These are phyloP conservation scores for Sporothrix variecibatus DNA, from an alignment of 2,329 filamentous ascomycete species.

Conservation along the genomic window DNA sequence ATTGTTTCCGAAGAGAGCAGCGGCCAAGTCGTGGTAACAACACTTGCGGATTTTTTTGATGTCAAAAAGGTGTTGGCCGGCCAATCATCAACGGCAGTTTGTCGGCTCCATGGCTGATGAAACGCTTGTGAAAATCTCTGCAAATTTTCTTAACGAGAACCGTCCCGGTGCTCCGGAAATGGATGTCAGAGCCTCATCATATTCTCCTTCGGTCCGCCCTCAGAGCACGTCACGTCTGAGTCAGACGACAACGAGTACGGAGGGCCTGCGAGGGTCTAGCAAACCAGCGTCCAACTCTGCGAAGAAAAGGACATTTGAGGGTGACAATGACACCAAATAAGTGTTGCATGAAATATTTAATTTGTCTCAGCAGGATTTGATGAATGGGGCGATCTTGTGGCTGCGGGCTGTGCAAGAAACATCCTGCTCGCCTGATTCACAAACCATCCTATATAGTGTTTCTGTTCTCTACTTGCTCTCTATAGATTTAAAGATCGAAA, in stretches of 20 bases:
- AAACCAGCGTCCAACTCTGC: background rate
- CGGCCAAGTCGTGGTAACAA: constrained; percentile 46
- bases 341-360: constrained; percentile 1
- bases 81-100: constrained; percentile 40
- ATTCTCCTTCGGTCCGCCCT: background rate
- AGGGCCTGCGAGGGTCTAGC: background rate
- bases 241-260: background rate
- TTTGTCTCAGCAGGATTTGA: background rate
- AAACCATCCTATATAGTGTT: background rate
- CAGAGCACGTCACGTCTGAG: background rate
- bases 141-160: background rate
- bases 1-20: constrained; percentile 42
- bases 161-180: background rate
- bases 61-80: constrained; percentile 41
- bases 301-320: background rate
- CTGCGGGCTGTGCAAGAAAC: background rate
- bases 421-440: background rate
- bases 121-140: background rate
- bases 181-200: background rate
- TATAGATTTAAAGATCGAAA: background rate
- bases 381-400: background rate
- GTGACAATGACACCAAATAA: background rate
- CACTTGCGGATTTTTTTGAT: constrained; percentile 46
- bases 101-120: constrained; percentile 41
- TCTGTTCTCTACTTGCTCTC: background rate